Percentiles rank a stretch among this genome's conserved stretches.
These are phyloP conservation scores for Alternaria sp. DNA, from an alignment of 2,329 filamentous ascomycete species.

Conservation along the genomic window DNA sequence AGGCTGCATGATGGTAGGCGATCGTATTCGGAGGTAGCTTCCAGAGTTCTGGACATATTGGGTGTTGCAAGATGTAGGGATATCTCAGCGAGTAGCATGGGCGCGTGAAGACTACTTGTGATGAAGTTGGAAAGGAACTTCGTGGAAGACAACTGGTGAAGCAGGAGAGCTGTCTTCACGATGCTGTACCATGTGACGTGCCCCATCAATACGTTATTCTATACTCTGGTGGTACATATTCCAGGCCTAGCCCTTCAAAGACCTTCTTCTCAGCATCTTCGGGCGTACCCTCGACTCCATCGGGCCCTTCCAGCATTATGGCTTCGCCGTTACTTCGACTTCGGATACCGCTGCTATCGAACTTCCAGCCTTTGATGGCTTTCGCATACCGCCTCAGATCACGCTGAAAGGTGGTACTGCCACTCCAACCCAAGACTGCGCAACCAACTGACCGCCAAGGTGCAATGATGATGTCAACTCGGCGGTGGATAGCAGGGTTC, in stretches of 20 bases:
- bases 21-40: not conserved
- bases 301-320: conserved; percentile 66
- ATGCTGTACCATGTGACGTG: not conserved
- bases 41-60: not conserved
- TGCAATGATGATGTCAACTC: conserved; percentile 90
- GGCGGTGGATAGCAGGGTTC: conserved; percentile 77
- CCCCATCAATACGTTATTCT: conserved; percentile 52
- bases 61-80: not conserved
- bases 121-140: not conserved
- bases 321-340: conserved; percentile 72
- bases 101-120: not conserved
- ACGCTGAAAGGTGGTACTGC: conserved; percentile 86
- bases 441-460: conserved; percentile 91
- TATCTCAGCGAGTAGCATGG: not conserved
- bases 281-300: conserved; percentile 59
- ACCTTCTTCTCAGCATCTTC: conserved; percentile 78
- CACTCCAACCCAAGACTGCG: conserved; percentile 86
- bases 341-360: conserved; percentile 87
- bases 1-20: not conserved
- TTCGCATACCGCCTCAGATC: conserved; percentile 84
- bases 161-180: not conserved
- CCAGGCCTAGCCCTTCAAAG: conserved; percentile 76
- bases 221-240: conserved; percentile 51
- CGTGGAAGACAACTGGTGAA: not conserved
- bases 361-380: conserved; percentile 75